phyloP scores from a whole-genome alignment of 164 flowering plant species.

The Vitis riparia region DNA sequence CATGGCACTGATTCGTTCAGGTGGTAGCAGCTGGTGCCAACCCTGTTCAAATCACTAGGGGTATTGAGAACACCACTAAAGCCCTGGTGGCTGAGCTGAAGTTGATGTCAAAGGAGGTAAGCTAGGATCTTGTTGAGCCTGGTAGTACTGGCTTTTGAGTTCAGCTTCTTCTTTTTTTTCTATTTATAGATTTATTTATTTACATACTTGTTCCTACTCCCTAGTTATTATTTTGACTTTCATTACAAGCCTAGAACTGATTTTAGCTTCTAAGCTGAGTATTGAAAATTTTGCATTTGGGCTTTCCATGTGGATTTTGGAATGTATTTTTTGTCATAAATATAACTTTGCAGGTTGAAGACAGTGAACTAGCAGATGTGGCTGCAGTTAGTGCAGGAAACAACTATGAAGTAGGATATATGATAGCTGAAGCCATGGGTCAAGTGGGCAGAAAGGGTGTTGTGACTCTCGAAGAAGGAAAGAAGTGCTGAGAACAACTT shows the following conservation, averaged over 20 bases:
- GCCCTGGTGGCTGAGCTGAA: slow-evolving; percentile 89
- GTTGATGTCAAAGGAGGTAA: slow-evolving; percentile 87
- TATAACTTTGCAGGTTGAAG: slow-evolving; percentile 70
- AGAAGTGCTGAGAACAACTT: slow-evolving; percentile 91
- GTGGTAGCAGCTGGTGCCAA: slow-evolving; percentile 99
- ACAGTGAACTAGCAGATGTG: slow-evolving; percentile 96
- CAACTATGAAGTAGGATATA: slow-evolving; percentile 84
- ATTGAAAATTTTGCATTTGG: no score
- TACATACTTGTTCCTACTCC: no score
- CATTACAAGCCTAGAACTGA: no score
- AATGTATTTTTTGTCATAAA: not conserved
- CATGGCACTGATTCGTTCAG: slow-evolving; percentile 28
- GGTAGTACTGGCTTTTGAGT: no score
- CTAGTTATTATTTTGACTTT: no score
- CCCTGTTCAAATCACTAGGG: slow-evolving; percentile 92
- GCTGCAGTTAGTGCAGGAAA: slow-evolving; percentile 99
- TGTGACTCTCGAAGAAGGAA: slow-evolving; percentile 96
- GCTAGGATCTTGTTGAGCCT: no score
- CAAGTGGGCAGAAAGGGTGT: slow-evolving; percentile 96
- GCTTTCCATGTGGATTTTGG: no score
- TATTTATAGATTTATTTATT: not conserved
- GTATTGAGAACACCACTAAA: slow-evolving; percentile 92
- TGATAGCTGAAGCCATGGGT: slow-evolving; percentile 98
- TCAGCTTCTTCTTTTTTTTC: not conserved
- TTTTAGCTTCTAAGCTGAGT: no score